Evolutionary conservation across 176 grass and related monocot genomes (phyloP), one percentile per base, ranked within the genome.

Genomic region (Ananas comosus): DNA sequence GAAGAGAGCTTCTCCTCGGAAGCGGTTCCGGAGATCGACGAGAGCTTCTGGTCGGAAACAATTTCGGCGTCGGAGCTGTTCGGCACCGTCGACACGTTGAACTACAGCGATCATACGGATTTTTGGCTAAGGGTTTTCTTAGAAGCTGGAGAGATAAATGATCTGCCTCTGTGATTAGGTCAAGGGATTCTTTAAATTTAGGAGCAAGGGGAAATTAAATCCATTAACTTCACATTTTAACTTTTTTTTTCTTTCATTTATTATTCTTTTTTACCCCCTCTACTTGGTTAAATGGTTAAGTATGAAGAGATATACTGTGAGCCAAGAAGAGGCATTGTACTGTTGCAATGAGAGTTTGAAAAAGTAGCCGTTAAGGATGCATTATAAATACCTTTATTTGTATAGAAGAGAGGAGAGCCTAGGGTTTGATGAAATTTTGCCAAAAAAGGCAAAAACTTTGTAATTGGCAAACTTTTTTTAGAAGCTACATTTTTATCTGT

Each of bases 121-220:
- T 87, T 87, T 79, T 91, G 88, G 88, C 23, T 81, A 48, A 80
- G 80, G 11, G 67, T 84, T 12, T 76, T 91, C 68, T 48, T 64
- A 1, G 88, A 87, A 19, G 51, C 84, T 51, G 84, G 84, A 19
- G 81, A 84, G 63, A 79, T 79, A 25, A 68, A 25, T 50, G 81
- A 83, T 53, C 49, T 84, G 51, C 14, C 64, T 18, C 65, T 80
- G 72, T 76, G 71, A 71, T 51, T 19, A 14, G 52, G 16, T 12
- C 10, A 70, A 13, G 10, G n/a, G 24, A 48, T 13, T 9, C 48
- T 16, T 16, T 47, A 11, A 14, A 13, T 16, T 42, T 33, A 16
- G 12, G 33, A 6, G 8, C 65, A 67, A 17, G 49, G 11, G 12
- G 11, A 27, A 49, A 10, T 16, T 47, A 24, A 18, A 10, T 64